Conservation (phyloP, 2,329 filamentous ascomycete genomes). For the Colletotrichum noveboracense region DNA sequence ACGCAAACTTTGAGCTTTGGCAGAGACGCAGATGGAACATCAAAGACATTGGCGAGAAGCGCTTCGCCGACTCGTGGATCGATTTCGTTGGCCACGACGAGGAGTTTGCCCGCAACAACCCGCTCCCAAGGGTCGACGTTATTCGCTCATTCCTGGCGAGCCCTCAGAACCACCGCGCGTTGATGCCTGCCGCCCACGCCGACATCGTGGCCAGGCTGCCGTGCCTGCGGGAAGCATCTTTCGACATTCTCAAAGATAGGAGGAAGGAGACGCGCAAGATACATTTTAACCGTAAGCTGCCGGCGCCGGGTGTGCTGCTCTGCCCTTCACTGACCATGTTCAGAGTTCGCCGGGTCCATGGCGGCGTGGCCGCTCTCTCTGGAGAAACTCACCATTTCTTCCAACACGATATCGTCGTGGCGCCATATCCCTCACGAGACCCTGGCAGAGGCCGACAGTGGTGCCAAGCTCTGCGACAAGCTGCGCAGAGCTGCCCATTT, state of each 20-base stretch:
- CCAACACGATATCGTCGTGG: conserved; percentile 26
- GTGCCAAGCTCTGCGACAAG: conserved; percentile 13
- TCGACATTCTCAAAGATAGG: conserved; percentile 23
- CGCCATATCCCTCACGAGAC: conserved; percentile 25
- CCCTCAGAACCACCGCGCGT: conserved; percentile 16
- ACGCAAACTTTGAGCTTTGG: conserved; percentile 23
- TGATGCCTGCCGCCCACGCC: conserved; percentile 25
- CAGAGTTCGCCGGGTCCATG: conserved; percentile 20
- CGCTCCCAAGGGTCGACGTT: conserved; percentile 22
- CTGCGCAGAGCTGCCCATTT: conserved; percentile 18
- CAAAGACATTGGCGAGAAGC: conserved; percentile 25
- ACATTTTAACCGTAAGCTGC: conserved; percentile 17
- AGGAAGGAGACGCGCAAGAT: conserved; percentile 15
- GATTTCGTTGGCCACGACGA: conserved; percentile 24
- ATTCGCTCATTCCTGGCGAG: conserved; percentile 23
- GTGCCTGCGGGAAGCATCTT: conserved; percentile 10
- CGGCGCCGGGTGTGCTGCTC: background rate
- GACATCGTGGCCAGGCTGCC: conserved; percentile 26
- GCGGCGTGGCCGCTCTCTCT: conserved; percentile 22
- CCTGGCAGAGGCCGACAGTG: conserved; percentile 22
- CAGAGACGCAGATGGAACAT: conserved; percentile 23
- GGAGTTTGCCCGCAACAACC: conserved; percentile 15
- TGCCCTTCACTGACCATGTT: background rate
- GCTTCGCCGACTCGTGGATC: conserved; percentile 23
- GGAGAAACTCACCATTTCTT: conserved; percentile 18